A percentile compares a stretch with the other conserved stretches of the same genome.
phyloP scores from a whole-genome alignment of 495 filamentous ascomycete species.

The Penicillium argentinense region DNA sequence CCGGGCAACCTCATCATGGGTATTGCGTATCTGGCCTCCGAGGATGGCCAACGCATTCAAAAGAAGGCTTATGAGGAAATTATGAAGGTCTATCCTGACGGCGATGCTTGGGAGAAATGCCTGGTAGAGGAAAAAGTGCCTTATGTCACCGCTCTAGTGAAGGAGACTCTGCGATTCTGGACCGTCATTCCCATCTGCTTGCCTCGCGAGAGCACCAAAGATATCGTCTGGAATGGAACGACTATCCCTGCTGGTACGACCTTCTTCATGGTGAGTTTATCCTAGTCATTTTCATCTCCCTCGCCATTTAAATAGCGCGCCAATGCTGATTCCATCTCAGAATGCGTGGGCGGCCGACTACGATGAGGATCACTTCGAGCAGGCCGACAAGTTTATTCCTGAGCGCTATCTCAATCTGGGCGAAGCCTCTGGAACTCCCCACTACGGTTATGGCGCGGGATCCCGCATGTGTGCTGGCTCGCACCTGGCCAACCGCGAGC shows the following conservation, averaged over 20 bases:
- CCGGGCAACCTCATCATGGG: conserved; percentile 70
- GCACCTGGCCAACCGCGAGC: conserved; percentile 65
- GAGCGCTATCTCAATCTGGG: conserved; percentile 63
- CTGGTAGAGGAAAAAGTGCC: conserved; percentile 68
- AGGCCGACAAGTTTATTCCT: conserved; percentile 57
- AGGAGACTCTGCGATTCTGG: conserved; percentile 70
- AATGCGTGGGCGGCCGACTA: conserved; percentile 72
- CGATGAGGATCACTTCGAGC: conserved; percentile 63
- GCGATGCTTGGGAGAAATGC: conserved; percentile 64
- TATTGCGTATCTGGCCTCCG: conserved; percentile 65
- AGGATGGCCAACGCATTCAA: conserved; percentile 63
- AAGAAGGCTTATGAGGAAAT: conserved; percentile 62
- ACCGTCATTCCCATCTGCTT: conserved; percentile 74
- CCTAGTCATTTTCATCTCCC: too few relatives aligned
- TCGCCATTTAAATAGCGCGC: too few relatives aligned
- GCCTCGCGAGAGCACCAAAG: conserved; percentile 62
- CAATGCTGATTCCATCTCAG: conserved; percentile 20
- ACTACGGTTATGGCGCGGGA: conserved; percentile 70
- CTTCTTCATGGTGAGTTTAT: conserved; percentile 62
- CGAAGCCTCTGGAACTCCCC: conserved; percentile 61
- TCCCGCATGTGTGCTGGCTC: conserved; percentile 74
- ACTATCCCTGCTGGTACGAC: conserved; percentile 63
- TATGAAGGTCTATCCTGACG: conserved; percentile 61
- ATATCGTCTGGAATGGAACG: conserved; percentile 59
- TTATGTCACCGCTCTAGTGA: conserved; percentile 68